These are phyloP conservation scores for Phytophthora citricola DNA, from an alignment of 352 stramenopile genomes.

Conservation along the genomic window DNA sequence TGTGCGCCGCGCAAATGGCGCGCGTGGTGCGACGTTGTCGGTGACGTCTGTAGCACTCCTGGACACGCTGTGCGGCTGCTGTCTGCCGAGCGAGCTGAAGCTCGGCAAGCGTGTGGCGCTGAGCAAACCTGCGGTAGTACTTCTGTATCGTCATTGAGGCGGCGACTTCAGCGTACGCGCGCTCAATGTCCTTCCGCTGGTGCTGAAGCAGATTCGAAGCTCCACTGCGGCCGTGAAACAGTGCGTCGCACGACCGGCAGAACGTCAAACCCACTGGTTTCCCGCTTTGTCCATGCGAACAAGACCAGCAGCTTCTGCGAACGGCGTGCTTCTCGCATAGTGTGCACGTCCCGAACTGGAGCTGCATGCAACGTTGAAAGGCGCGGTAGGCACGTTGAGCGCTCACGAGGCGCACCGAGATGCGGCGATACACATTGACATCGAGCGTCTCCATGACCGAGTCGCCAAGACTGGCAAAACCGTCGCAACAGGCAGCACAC, in stretches of 20 bases:
- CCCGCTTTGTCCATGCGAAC: constrained; percentile 22
- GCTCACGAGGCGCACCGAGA: constrained; percentile 27
- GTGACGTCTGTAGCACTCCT: constrained; percentile 42
- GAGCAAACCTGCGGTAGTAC: constrained; percentile 45
- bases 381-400: constrained; percentile 50
- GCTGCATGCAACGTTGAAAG: constrained; percentile 34
- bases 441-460: constrained; percentile 29
- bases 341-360: constrained; percentile 42
- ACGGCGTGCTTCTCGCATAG: constrained; percentile 53
- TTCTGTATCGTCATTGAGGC: constrained; percentile 54
- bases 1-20: constrained; percentile 34
- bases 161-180: constrained; percentile 24
- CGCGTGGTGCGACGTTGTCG: constrained; percentile 46
- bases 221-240: constrained; percentile 41
- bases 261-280: constrained; percentile 26
- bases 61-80: constrained; percentile 44
- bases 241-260: constrained; percentile 54
- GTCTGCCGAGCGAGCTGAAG: constrained; percentile 27
- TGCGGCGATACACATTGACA: constrained; percentile 40
- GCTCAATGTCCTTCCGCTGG: constrained; percentile 38
- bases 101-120: constrained; percentile 43
- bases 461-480: constrained; percentile 12
- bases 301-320: constrained; percentile 49
- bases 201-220: constrained; percentile 11
- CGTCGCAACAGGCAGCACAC: constrained; percentile 42